Evolutionary conservation across 78 protist genomes (phyloP).

Genomic region (Chrysochromulina parva): DNA sequence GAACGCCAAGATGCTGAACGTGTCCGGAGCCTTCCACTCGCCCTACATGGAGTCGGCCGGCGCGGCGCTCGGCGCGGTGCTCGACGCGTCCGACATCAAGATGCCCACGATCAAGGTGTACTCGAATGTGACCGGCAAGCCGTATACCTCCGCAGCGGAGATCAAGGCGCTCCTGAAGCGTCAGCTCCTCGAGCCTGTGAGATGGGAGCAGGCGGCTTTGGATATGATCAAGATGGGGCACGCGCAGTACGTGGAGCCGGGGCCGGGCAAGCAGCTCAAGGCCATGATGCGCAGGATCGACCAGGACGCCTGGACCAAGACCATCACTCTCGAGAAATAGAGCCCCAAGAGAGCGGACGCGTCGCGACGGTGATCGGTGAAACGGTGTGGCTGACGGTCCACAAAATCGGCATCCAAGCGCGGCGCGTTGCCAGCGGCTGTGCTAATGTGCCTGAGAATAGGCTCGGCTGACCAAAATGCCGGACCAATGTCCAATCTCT

Average conservation of each 20-base stretch:
- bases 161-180: background rate
- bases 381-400: no score
- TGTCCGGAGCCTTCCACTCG: constrained; percentile 26
- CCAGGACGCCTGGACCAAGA: constrained; percentile 13
- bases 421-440: no score
- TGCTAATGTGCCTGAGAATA: no score
- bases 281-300: constrained; percentile 26
- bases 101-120: constrained; percentile 23
- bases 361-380: no score
- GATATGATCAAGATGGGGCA: background rate
- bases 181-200: constrained; percentile 12
- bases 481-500: no score
- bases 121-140: constrained; percentile 24
- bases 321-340: background rate
- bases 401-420: no score
- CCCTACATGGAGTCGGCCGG: background rate
- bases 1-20: constrained; percentile 19
- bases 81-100: background rate
- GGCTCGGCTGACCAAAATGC: no score
- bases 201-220: constrained; percentile 14
- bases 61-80: background rate
- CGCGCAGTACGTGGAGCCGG: background rate
- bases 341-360: no score
- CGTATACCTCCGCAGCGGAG: background rate
- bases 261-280: constrained; percentile 32